A percentile compares a stretch with the other conserved stretches of the same genome.
phyloP scores from a whole-genome alignment of 2,329 filamentous ascomycete genomes.

The Scedosporium minutisporum region DNA sequence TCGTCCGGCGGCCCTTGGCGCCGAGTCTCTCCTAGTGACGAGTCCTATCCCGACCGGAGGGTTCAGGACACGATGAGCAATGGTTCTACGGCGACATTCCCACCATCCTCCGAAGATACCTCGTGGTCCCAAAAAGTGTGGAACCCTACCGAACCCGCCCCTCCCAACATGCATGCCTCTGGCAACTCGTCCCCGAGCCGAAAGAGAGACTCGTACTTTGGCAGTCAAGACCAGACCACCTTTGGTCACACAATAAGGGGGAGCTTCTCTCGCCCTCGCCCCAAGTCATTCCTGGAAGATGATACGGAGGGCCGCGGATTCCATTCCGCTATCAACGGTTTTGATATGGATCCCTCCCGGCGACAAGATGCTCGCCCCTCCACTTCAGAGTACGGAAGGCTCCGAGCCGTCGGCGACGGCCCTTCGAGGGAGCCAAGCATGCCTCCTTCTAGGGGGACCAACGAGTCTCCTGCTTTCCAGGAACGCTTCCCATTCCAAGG shows the following conservation, averaged over 20 bases:
- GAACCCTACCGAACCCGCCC: not conserved
- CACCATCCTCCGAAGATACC: not conserved
- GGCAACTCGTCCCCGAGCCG: not conserved
- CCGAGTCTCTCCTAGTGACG: not conserved
- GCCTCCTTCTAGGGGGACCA: conserved; percentile 45
- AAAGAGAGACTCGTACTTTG: not conserved
- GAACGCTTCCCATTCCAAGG: conserved; percentile 19
- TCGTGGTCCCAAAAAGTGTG: not conserved
- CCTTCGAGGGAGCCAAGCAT: conserved; percentile 44
- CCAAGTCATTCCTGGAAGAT: not conserved
- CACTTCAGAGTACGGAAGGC: not conserved
- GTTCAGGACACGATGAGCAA: not conserved
- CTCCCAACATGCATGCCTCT: not conserved
- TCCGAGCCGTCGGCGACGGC: conserved; percentile 4
- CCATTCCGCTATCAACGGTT: not conserved
- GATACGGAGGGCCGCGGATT: not conserved
- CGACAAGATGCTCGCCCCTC: conserved; percentile 1
- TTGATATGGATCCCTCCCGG: not conserved
- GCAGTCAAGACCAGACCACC: not conserved
- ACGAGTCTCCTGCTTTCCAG: conserved; percentile 25
- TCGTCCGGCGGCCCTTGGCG: not conserved
- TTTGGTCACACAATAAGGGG: not conserved
- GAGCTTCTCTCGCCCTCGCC: not conserved
- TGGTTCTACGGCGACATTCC: not conserved
- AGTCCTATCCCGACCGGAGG: not conserved